These are phyloP conservation scores for Scolecobasidium constrictum DNA, from an alignment of 2,329 filamentous ascomycete genomes.

Conservation along the genomic window DNA sequence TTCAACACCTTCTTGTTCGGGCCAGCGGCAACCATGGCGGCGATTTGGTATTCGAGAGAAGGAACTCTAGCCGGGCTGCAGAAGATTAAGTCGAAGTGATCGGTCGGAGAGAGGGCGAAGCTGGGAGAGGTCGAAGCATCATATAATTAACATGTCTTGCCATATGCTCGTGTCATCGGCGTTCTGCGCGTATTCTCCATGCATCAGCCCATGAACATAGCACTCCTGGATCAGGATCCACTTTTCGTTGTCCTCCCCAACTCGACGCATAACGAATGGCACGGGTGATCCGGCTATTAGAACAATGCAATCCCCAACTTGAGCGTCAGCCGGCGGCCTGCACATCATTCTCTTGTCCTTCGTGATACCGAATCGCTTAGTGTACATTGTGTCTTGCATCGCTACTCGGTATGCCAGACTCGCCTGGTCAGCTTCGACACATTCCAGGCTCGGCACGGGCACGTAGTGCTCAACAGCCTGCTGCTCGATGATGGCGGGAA, in stretches of 20 bases:
- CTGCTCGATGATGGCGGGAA: no score
- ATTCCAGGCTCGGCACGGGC: background rate
- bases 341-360: background rate
- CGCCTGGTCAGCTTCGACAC: background rate
- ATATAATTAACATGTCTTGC: no score
- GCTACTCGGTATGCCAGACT: background rate
- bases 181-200: background rate
- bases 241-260: background rate
- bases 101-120: no score
- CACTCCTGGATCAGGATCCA: background rate
- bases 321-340: background rate
- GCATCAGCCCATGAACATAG: background rate
- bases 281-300: background rate
- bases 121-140: no score
- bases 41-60: slow-evolving; percentile 1
- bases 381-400: background rate
- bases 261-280: background rate
- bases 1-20: slow-evolving; percentile 1
- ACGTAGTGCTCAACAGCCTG: no score
- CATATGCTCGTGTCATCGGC: no score
- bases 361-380: background rate
- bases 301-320: background rate
- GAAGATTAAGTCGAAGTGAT: background rate
- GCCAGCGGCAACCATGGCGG: background rate
- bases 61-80: background rate